Evolutionary conservation across 2,329 filamentous ascomycete genomes (phyloP).

Genomic region (Peltaster fructicola): DNA sequence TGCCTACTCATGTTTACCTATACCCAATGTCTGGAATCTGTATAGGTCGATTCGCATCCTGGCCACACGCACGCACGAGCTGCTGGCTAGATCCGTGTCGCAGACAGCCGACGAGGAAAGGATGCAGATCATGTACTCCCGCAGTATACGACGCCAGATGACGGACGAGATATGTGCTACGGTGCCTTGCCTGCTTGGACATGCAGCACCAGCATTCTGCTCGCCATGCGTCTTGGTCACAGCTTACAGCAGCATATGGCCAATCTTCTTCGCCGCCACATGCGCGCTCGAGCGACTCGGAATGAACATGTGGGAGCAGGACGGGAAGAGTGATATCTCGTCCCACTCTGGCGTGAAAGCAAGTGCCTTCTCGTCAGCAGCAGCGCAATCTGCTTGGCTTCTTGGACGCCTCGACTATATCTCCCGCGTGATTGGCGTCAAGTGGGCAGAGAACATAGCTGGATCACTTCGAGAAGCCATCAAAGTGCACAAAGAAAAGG

Average conservation of each 20-base stretch:
- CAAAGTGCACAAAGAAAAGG: constrained; percentile 7
- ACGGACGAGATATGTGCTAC: constrained; percentile 16
- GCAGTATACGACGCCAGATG: constrained; percentile 12
- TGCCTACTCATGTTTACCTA: constrained; percentile 8
- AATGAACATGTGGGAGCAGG: constrained; percentile 3
- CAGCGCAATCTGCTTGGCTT: constrained; percentile 15
- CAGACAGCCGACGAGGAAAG: constrained; percentile 2
- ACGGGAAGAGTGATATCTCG: constrained; percentile 1
- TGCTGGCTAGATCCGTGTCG: constrained; percentile 8
- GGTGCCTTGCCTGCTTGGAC: constrained; percentile 13
- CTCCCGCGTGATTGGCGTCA: constrained; percentile 10
- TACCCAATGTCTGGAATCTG: constrained; percentile 12
- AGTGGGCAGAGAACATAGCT: constrained; percentile 16
- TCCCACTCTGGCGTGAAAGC: constrained; percentile 3
- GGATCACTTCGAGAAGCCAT: constrained; percentile 15
- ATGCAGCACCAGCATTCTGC: constrained; percentile 10
- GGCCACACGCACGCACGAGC: constrained; percentile 14
- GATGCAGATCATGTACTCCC: constrained; percentile 11
- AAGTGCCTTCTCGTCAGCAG: constrained; percentile 6
- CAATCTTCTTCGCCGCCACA: constrained; percentile 18
- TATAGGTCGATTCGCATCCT: constrained; percentile 15
- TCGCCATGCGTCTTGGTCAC: constrained; percentile 12
- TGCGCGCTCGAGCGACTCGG: constrained; percentile 15
- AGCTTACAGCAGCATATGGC: constrained; percentile 16
- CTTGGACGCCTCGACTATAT: constrained; percentile 16